Evolutionary conservation across 2,329 filamentous ascomycete genomes (phyloP), one percentile per base, ranked within the genome.

Genomic region (Zymoseptoria tritici): DNA sequence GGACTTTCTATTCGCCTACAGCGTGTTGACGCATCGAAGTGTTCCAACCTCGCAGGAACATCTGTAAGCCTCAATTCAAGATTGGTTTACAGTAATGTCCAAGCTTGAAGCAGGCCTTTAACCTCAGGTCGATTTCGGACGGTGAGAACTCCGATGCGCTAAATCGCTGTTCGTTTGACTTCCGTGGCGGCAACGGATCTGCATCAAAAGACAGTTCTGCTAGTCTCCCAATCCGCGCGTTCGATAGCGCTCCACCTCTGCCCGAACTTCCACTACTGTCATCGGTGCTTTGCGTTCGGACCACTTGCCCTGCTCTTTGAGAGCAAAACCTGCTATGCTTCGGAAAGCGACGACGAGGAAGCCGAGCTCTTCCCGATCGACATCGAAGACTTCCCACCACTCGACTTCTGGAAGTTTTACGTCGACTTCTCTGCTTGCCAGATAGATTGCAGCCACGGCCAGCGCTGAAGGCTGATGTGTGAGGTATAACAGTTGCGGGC

Each of bases 371-470:
- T 99, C 94, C 55, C 94, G 82, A 69, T 97, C 92, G 7, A 94
- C 90, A 74, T 99, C 94, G 73, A 97, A 97, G 0, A 97, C 90
- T 74, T 97, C 92, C 94, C 94, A 99, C 94, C 94, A 99, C 64
- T 90, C 87, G 54, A 83, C 84, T 64, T 89, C 88, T 0, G 93
- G 91, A 76, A 97, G 81, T 73, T 90, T 91, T 11, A 89, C 84
- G 0, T 83, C 86, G 1, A 84, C 73, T 66, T 97, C 91, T 52
- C 87, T 83, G 0, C 91, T 89, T 0, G 93, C 90, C n/a, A 91
- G 84, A 72, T 97, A 99, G 31, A 97, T 88, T 0, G 92, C 90
- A 1, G 92, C 90, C 2, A 91, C 90, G 4, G 94, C 93, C 9
- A 99, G 79, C 22, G 87, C 84, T 62, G 88, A 83, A 1, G 94